Conservation (phyloP, 768 basidiomycete genomes). For the Trametes cinnabarina region DNA sequence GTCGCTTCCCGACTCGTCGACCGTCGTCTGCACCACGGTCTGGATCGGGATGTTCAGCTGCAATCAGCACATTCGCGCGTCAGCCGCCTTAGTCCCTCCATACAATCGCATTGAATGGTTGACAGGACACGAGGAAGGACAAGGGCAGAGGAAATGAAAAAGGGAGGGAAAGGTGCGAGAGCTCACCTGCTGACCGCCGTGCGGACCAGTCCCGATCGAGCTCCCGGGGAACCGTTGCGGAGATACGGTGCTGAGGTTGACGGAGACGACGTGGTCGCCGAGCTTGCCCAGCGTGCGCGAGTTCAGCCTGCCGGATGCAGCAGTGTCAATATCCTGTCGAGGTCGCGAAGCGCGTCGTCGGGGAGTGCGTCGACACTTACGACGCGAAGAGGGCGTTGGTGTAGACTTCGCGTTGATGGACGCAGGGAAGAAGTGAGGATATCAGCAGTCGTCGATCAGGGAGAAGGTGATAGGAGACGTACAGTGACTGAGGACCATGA, state of each 20-base stretch:
- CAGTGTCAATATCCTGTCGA: too few relatives aligned
- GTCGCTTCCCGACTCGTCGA: background rate
- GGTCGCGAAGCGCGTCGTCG: background rate
- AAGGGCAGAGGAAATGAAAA: background rate
- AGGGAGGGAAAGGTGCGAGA: background rate
- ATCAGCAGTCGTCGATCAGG: background rate
- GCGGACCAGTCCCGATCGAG: background rate
- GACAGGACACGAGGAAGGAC: background rate
- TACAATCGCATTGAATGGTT: too few relatives aligned
- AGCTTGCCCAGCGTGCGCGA: constrained; percentile 19
- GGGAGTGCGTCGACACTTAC: constrained; percentile 19
- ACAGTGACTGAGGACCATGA: constrained; percentile 54
- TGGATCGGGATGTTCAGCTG: constrained; percentile 9
- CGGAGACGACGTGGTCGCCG: constrained; percentile 37
- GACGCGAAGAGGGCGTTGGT: constrained; percentile 55
- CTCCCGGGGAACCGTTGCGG: background rate
- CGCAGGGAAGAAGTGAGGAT: background rate
- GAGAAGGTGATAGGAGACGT: constrained; percentile 19
- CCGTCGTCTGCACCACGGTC: background rate
- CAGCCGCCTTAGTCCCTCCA: too few relatives aligned
- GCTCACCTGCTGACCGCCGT: background rate
- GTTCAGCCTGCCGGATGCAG: constrained; percentile 38
- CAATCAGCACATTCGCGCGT: too few relatives aligned
- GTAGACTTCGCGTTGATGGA: constrained; percentile 39
- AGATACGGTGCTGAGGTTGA: constrained; percentile 33